Evolutionary conservation across 2,329 filamentous ascomycete genomes (phyloP).

Genomic region (Aspergillus sp.): DNA sequence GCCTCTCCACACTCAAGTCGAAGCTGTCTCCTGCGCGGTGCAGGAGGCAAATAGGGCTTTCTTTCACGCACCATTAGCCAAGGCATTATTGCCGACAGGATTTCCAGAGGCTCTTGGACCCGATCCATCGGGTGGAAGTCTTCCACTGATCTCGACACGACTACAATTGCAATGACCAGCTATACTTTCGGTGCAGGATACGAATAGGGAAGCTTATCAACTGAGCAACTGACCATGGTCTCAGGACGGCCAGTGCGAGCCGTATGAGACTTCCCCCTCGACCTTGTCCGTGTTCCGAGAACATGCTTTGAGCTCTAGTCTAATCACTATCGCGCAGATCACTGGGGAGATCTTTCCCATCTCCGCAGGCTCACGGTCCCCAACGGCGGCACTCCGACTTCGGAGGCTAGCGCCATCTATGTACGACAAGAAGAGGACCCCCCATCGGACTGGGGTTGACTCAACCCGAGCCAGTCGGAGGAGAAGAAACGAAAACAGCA

Average conservation of each 20-base stretch:
- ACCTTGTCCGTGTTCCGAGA: background rate
- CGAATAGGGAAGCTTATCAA: no score
- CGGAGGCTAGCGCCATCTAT: slow-evolving; percentile 15
- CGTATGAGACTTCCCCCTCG: no score
- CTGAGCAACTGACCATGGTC: no score
- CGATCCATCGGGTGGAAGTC: background rate
- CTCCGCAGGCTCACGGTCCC: background rate
- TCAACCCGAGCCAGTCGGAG: background rate
- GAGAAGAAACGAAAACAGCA: background rate
- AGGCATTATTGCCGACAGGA: background rate
- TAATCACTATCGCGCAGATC: slow-evolving; percentile 5
- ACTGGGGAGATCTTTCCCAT: background rate
- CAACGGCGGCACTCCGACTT: slow-evolving; percentile 11
- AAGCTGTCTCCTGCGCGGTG: background rate
- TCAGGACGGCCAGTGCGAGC: no score
- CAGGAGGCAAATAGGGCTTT: background rate
- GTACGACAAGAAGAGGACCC: background rate
- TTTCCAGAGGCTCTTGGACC: background rate
- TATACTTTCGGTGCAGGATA: no score
- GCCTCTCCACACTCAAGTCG: no score
- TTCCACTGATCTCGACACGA: no score
- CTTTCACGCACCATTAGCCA: background rate
- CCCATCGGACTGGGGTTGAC: background rate
- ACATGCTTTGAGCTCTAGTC: slow-evolving; percentile 5
- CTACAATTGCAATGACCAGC: no score